These are phyloP conservation scores for Aspergillus saccharolyticus DNA, from an alignment of 495 filamentous ascomycete genomes.

Conservation along the genomic window DNA sequence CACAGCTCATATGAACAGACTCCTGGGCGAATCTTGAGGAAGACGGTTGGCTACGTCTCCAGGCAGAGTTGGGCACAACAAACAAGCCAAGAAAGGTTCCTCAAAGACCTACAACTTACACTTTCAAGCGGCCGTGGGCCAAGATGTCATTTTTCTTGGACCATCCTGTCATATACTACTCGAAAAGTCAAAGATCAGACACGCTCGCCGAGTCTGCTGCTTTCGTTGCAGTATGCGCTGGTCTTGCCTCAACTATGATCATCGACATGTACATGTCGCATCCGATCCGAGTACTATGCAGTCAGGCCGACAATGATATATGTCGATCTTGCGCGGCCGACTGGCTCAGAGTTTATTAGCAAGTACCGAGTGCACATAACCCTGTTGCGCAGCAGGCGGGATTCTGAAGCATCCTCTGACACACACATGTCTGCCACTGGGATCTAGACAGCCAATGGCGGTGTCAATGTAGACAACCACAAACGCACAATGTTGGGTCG, in stretches of 20 bases:
- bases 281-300: not conserved
- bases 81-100: not conserved
- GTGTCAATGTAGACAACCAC: not conserved
- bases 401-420: not conserved
- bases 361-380: not conserved
- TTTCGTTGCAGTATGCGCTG: not conserved
- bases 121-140: not conserved
- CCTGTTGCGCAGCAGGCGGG: not conserved
- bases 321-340: not conserved
- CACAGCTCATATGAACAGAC: not conserved
- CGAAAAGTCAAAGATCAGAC: not conserved
- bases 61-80: not conserved
- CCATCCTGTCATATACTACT: not conserved
- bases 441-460: no score
- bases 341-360: no score
- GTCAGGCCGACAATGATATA: not conserved
- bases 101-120: not conserved
- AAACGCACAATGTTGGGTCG: not conserved
- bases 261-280: not conserved
- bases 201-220: not conserved
- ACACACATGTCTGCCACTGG: not conserved
- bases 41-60: not conserved
- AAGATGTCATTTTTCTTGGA: not conserved
- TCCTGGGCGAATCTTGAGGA: not conserved
- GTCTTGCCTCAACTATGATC: not conserved